Evolutionary conservation across 768 basidiomycete species (phyloP).

Genomic region (Gloeopeniophorella convolvens): DNA sequence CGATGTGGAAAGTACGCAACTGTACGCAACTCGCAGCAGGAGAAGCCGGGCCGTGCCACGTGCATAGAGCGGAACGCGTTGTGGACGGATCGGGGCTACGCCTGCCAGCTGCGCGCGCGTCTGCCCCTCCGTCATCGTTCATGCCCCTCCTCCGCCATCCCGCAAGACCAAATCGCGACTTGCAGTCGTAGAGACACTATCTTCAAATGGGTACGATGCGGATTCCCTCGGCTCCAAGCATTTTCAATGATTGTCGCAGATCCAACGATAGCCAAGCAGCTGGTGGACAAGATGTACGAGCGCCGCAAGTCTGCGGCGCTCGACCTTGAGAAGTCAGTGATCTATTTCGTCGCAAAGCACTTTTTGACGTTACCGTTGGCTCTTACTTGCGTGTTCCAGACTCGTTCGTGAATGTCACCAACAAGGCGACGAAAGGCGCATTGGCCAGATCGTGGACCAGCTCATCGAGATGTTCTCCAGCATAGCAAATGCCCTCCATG

Average conservation of each 20-base stretch:
- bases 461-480: conserved; percentile 92
- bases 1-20: too few species aligned
- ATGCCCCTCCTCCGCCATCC: background rate
- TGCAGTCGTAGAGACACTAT: background rate
- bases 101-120: too few species aligned
- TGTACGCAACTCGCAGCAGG: too few species aligned
- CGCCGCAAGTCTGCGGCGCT: conserved; percentile 93
- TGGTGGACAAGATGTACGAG: conserved; percentile 93
- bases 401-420: conserved; percentile 83
- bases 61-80: too few species aligned
- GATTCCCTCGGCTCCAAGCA: background rate
- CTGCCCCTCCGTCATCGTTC: too few species aligned
- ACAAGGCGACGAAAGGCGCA: conserved; percentile 74
- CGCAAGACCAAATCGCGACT: background rate
- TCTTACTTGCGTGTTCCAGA: conserved; percentile 35
- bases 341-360: background rate
- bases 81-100: too few species aligned
- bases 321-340: conserved; percentile 83
- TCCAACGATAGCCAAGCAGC: conserved; percentile 66
- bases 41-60: too few species aligned
- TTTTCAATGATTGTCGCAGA: conserved; percentile 36
- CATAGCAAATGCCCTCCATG: conserved; percentile 73
- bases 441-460: conserved; percentile 86
- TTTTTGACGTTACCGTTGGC: conserved; percentile 3
- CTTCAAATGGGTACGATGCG: conserved; percentile 1